Evolutionary conservation across 129 eudicot genomes (phyloP).

Genomic region (Helianthus tuberosus): DNA sequence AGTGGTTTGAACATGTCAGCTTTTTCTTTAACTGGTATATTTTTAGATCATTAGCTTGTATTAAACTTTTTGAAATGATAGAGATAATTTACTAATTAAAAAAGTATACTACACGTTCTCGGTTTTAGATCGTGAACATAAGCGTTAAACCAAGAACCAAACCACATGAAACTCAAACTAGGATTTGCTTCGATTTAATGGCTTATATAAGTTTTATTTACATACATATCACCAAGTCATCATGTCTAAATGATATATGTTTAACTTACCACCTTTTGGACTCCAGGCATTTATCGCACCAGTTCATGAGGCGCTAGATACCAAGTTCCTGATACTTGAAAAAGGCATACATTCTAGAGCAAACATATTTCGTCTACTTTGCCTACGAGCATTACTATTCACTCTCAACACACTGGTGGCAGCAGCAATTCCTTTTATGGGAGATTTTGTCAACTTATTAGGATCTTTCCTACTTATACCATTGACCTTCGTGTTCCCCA

Average conservation of each 20-base stretch:
- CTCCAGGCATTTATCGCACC: conserved; percentile 52
- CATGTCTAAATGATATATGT: not conserved
- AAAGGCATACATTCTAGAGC: conserved; percentile 49
- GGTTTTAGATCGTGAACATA: too few species aligned
- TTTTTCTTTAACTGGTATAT: too few species aligned
- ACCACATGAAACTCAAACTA: not conserved
- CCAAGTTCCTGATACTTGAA: conserved; percentile 52
- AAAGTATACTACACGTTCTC: too few species aligned
- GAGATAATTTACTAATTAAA: too few species aligned
- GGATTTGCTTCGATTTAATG: not conserved
- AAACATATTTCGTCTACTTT: conserved; percentile 47
- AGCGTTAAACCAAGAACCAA: not conserved
- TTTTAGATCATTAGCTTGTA: too few species aligned
- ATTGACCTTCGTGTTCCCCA: conserved; percentile 38
- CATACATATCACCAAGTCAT: not conserved
- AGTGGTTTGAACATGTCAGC: too few species aligned
- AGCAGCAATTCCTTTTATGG: conserved; percentile 56
- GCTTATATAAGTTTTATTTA: too few species aligned
- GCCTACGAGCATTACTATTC: conserved; percentile 47
- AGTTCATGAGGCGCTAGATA: conserved; percentile 59
- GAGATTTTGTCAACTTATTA: conserved; percentile 42
- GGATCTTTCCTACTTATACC: conserved; percentile 44
- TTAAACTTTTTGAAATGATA: too few species aligned
- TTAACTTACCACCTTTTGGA: not conserved
- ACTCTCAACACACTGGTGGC: conserved; percentile 40